Evolutionary conservation across 495 filamentous ascomycete species (phyloP), one percentile per base, ranked within the genome.

Genomic region (Trypethelium eluteriae): DNA sequence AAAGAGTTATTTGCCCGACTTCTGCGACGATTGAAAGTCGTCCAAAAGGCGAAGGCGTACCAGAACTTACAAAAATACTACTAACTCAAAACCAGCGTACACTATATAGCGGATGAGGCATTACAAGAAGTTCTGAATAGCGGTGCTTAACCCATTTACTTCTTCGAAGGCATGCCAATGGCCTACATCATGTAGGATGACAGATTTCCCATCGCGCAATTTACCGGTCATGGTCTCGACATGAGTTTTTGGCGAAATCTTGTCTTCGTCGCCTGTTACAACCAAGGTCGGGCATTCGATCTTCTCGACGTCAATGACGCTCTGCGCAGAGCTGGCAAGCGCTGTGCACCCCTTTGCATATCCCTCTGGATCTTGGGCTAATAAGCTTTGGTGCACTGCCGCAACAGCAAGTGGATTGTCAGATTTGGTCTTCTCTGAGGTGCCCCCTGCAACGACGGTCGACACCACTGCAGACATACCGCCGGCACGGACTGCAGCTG

Each of bases 331-430:
- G 6, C 76, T 69, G 38, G 81, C 81, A 41, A 83, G 74, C 12
- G 82, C 82, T 12, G 76, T 73, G 64, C 82, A 84, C 0, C 76
- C 81, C 68, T 84, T 85, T 0, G 82, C 82, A 69, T 84, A 85
- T 10, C 80, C 81, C 67, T 85, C 82, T 2, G 81, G 77, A 66
- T 81, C 77, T 64, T 81, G 80, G 0, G 75, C 69, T 0, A 81
- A 70, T 16, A 84, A 70, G 44, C 76, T 81, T 57, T 74, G 69
- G 32, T 79, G 73, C 11, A 77, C 73, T 3, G 81, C 79, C 14
- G 76, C 72, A 41, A 78, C 53, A 32, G 71, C 75, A 6, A 84
- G 62, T 0, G 76, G 71, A 6, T 80, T 79, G 2, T 68, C 68
- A 7, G 64, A 44, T 67, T 79, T 77, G 0, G 77, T 76, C n/a